Evolutionary conservation across 805 yeast species (phyloP).

Genomic region (Yamadazyma insecticola): DNA sequence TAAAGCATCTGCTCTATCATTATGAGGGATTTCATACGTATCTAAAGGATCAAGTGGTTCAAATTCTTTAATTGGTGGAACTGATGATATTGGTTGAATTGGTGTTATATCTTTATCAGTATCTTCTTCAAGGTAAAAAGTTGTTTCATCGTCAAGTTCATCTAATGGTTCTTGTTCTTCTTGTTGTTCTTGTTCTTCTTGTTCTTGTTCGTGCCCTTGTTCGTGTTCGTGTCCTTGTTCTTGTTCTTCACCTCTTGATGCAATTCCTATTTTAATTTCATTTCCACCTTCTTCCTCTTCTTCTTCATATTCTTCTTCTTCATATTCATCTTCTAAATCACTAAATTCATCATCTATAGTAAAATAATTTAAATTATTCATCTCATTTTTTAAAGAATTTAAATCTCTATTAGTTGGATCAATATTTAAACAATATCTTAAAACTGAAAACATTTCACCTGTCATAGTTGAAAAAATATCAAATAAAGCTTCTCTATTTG

Average conservation of each 20-base stretch:
- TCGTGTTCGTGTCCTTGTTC: background rate
- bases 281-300: slow-evolving; percentile 15
- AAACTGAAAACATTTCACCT: slow-evolving; percentile 77
- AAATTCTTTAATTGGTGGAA: background rate
- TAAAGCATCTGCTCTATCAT: slow-evolving; percentile 41
- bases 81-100: slow-evolving; percentile 7
- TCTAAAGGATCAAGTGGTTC: background rate
- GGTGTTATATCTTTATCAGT: slow-evolving; percentile 9
- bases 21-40: slow-evolving; percentile 21
- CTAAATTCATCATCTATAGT: slow-evolving; percentile 71
- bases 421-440: slow-evolving; percentile 71
- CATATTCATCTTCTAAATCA: slow-evolving; percentile 50
- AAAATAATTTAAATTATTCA: slow-evolving; percentile 57
- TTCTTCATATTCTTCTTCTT: slow-evolving; percentile 17
- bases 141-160: slow-evolving; percentile 9
- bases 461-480: slow-evolving; percentile 91
- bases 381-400: slow-evolving; percentile 52
- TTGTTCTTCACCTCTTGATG: slow-evolving; percentile 8
- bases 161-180: background rate
- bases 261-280: slow-evolving; percentile 22
- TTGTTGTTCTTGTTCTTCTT: background rate
- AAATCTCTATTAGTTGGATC: slow-evolving; percentile 85
- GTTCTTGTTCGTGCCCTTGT: background rate
- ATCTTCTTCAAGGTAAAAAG: slow-evolving; percentile 13
- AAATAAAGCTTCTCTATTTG: slow-evolving; percentile 82